Percentiles rank a stretch among this genome's conserved stretches.
Conservation (phyloP, 2,329 filamentous ascomycete genomes). For the Rutstroemia sp. region DNA sequence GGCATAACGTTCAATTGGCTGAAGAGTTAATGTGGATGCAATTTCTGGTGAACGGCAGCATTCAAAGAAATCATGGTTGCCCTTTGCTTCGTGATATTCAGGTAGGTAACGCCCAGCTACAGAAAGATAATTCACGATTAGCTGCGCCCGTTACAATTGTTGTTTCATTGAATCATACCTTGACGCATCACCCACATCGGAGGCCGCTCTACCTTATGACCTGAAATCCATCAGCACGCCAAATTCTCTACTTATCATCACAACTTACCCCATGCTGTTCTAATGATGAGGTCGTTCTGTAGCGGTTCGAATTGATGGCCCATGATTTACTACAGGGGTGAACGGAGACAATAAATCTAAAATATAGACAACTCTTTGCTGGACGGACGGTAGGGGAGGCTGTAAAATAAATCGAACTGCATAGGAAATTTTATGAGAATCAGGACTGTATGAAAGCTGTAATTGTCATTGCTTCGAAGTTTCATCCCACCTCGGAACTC, state of each 20-base stretch:
- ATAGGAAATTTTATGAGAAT: no score
- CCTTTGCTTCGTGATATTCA: constrained; percentile 96
- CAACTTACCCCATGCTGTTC: constrained; percentile 72
- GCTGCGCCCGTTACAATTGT: no score
- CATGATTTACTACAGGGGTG: constrained; percentile 39
- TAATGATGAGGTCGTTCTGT: constrained; percentile 86
- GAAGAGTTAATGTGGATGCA: constrained; percentile 85
- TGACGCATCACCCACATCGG: constrained; percentile 99
- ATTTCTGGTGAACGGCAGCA: constrained; percentile 92
- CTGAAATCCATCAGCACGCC: constrained; percentile 38
- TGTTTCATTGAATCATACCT: constrained; percentile 46
- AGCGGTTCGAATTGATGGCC: constrained; percentile 68
- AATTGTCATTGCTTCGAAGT: background rate
- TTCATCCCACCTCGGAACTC: background rate
- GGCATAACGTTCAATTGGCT: constrained; percentile 85
- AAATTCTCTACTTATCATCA: background rate
- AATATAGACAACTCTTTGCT: background rate
- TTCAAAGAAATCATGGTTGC: constrained; percentile 87
- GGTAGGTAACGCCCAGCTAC: constrained; percentile 91
- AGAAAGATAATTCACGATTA: background rate
- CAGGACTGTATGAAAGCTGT: no score
- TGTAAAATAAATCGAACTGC: no score
- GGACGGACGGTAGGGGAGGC: no score
- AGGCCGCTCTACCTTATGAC: constrained; percentile 83
- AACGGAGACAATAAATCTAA: background rate